A percentile compares a stretch with the other conserved stretches of the same genome.
Conservation (phyloP, 306 rosid species). For the Trifolium fragiferum region DNA sequence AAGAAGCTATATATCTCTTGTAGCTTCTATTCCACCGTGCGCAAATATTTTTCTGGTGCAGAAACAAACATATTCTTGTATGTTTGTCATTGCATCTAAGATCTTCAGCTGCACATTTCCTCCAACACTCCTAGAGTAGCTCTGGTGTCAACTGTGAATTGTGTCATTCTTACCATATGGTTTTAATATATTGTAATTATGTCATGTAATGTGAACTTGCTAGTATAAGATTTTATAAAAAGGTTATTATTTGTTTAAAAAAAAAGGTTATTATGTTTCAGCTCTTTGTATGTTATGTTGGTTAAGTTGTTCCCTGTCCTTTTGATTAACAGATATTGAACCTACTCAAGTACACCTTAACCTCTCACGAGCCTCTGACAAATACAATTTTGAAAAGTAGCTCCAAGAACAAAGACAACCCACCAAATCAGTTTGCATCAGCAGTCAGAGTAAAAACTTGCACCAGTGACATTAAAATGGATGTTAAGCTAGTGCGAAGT, state of each 20-base stretch:
- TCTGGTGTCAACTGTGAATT: too few relatives aligned
- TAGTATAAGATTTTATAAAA: neutral
- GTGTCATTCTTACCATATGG: neutral
- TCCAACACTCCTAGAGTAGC: too few relatives aligned
- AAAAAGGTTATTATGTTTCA: neutral
- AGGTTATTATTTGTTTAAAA: too few relatives aligned
- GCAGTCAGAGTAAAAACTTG: conserved; percentile 18
- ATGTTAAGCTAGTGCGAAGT: conserved; percentile 36
- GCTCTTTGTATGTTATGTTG: neutral
- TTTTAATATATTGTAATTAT: neutral
- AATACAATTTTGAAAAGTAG: conserved; percentile 19
- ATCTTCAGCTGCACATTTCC: neutral
- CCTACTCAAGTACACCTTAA: conserved; percentile 32
- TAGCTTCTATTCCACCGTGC: too few relatives aligned
- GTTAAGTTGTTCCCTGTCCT: neutral
- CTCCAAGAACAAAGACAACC: conserved; percentile 28
- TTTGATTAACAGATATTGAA: conserved; percentile 28
- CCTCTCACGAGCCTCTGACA: conserved; percentile 37
- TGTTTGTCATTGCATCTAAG: neutral
- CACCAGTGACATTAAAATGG: conserved; percentile 27
- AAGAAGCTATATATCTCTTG: too few relatives aligned
- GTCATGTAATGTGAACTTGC: neutral
- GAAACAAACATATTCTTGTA: too few relatives aligned
- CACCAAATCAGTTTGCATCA: conserved; percentile 22
- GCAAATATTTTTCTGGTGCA: too few relatives aligned